Base-by-base conservation (phyloP, 306 rosid species). In the Vigna nakashimae region DNA sequence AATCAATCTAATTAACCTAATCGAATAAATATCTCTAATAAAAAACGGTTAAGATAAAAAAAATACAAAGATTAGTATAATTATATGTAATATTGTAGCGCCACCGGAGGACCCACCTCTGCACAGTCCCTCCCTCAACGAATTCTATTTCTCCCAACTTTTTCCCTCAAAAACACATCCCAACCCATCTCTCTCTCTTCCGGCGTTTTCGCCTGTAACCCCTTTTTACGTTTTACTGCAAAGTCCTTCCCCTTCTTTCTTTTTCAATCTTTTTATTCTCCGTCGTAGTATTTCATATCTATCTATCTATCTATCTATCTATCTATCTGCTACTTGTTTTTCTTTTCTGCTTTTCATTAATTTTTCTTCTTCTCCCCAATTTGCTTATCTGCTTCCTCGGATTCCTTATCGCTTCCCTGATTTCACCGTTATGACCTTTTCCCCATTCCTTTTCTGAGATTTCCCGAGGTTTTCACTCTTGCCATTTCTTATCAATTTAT, bases 381-480 rank as follows among this genome's bases (percentile, higher is more conserved):
- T 84, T 85, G 43, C 9, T 75, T 84, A 67, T 80, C 79, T 76
- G 80, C 40, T 49, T 65, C 85, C 66, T 69, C 83, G 70, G 32
- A 71, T 77, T 73, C 57, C 74, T 81, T 32, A 82, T 70, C 60
- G 80, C 69, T 83, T 48, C 65, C 51, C 50, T 45, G 67, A 64
- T 55, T 84, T 74, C 38, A 62, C 79, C 36, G 38, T 74, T 26
- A 28, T 71, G n/a, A 65, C 11, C 34, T 34, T 73, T 13, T 46
- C 16, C 38, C 40, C 56, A 15, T 20, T 48, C 36, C 1, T 28
- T 73, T 53, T 43, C 42, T 16, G 77, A 16, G 77, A 64, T 62
- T 56, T 80, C 32, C 77, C 64, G 73, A 90, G 94, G 94, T 92
- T 71, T 71, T 76, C 52, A 64, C 76, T 45, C 73, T 66, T 71